These are phyloP conservation scores for Gaultheria prostrata DNA, from an alignment of 148 eudicot genomes.

Conservation along the genomic window DNA sequence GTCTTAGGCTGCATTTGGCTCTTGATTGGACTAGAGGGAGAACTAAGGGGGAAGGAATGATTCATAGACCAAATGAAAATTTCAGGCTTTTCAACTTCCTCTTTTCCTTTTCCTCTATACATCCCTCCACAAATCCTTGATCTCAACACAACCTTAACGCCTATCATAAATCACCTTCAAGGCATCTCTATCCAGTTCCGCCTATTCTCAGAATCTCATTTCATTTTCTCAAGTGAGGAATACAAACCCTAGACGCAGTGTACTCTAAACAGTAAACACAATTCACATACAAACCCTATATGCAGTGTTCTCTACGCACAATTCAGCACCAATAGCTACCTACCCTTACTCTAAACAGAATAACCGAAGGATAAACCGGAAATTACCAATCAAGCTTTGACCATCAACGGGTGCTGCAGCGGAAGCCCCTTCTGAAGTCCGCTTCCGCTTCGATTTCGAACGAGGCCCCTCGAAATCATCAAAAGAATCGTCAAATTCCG, in stretches of 20 bases:
- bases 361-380: background rate
- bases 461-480: slow-evolving; percentile 73
- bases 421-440: slow-evolving; percentile 37
- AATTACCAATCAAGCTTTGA: slow-evolving; percentile 60
- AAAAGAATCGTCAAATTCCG: slow-evolving; percentile 45
- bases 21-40: background rate
- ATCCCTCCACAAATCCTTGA: background rate
- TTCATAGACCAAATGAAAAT: background rate
- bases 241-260: background rate
- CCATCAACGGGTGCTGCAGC: slow-evolving; percentile 22
- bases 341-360: background rate
- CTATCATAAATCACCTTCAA: background rate
- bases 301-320: too few species aligned
- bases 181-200: background rate
- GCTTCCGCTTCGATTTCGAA: slow-evolving; percentile 55
- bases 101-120: background rate
- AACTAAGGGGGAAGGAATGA: background rate
- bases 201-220: background rate
- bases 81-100: background rate
- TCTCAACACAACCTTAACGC: background rate
- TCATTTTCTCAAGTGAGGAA: background rate
- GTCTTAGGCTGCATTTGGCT: background rate
- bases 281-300: too few species aligned
- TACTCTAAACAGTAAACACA: too few species aligned
- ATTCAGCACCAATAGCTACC: too few species aligned